Percentiles rank a stretch among this genome's conserved stretches.
Evolutionary conservation across 2,329 filamentous ascomycete genomes (phyloP).

Genomic region (Penicillium sp.): DNA sequence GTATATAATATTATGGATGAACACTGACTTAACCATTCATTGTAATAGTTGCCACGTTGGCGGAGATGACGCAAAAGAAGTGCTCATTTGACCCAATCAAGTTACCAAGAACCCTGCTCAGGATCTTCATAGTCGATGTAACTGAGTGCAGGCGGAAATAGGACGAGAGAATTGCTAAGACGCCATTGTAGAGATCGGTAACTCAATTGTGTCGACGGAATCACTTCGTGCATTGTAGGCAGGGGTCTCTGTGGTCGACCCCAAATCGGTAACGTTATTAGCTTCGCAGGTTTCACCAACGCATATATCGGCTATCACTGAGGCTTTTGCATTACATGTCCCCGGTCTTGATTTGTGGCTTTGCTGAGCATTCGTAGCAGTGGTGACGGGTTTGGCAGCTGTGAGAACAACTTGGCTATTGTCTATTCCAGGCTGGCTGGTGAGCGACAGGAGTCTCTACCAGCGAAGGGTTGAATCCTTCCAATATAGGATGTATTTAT

Average conservation of each 20-base stretch:
- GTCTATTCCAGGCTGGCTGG: not conserved
- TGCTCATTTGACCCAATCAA: too few relatives aligned
- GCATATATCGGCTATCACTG: not conserved
- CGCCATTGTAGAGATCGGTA: not conserved
- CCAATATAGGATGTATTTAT: not conserved
- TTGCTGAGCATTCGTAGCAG: not conserved
- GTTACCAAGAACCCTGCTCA: too few relatives aligned
- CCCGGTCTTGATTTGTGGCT: not conserved
- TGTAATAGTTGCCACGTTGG: too few relatives aligned
- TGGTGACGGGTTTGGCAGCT: not conserved
- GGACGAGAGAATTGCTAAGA: not conserved
- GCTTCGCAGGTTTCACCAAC: not conserved
- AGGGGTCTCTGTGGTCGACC: not conserved
- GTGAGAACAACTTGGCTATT: not conserved
- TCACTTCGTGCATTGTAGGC: not conserved
- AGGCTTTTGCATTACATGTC: accelerated
- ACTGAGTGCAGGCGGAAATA: not conserved
- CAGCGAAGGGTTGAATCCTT: not conserved
- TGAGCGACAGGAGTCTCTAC: not conserved
- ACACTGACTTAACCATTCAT: too few relatives aligned
- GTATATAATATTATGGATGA: too few relatives aligned
- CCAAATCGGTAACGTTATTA: not conserved
- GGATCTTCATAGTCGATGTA: too few relatives aligned
- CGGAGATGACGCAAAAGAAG: too few relatives aligned
- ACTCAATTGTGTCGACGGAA: not conserved